Evolutionary conservation across 2,329 filamentous ascomycete species (phyloP), one percentile per base, ranked within the genome.

Genomic region (Fonsecaea erecta): DNA sequence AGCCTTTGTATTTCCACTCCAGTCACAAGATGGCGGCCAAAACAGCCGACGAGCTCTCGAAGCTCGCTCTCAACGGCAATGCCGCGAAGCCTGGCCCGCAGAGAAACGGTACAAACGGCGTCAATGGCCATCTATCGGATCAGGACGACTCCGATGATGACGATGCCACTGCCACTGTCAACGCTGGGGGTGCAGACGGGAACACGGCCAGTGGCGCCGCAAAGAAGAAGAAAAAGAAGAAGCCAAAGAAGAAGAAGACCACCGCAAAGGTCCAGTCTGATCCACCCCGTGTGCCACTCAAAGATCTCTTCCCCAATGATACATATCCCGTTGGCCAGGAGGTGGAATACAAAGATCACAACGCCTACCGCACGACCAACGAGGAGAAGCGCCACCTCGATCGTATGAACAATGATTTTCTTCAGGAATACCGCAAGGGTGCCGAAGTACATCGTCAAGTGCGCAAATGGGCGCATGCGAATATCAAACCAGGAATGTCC

Each of bases 381-480:
- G 92, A 94, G 77, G 92, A 96, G 82, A 93, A 93, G 81, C 86
- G 91, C 60, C 87, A 94, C 74, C 83, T 93, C 60, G 90, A 93
- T 77, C 90, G 90, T 73, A 86, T 92, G 81, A 90, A 92, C 77
- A 88, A 86, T 71, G 89, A 93, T 69, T 93, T 92, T 80, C 79
- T 96, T 59, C 83, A 85, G 66, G 92, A 96, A 74, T 96, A 93
- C 77, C 88, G 92, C 67, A 86, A 93, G 73, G 92, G 87, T 53
- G 91, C 92, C n/a, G 92, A 96, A 79, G 86, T 92, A n/a, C 92
- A 96, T 77, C 88, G 92, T 63, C 90, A 96, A 76, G 92, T 95
- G 63, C 88, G 92, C 57, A 88, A 92, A 77, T 93, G 90, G 85
- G 91, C 90, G 2, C 88, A 92, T 78, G 88, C 89, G 75, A 88